Evolutionary conservation across 441 rosid genomes (phyloP), one percentile per base, ranked within the genome.

Genomic region (Macaranga tanarius): DNA sequence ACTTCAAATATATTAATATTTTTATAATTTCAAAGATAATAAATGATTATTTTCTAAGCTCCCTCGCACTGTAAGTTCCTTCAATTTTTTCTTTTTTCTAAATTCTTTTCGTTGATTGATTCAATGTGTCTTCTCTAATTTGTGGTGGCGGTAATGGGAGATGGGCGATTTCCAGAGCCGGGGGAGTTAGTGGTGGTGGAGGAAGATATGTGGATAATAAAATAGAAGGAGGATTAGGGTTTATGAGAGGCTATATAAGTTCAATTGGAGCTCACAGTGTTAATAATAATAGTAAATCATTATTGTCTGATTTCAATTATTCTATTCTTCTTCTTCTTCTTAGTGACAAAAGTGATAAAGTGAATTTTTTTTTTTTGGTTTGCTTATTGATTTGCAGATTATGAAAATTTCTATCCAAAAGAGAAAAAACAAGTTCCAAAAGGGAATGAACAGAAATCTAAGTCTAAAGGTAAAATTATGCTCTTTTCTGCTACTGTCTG

Each of bases 1-100:
- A n/a, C n/a, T n/a, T n/a, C n/a, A n/a, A n/a, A n/a, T n/a, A n/a
- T n/a, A n/a, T n/a, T n/a, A n/a, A n/a, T n/a, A n/a, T n/a, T n/a
- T n/a, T n/a, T n/a, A n/a, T n/a, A n/a, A n/a, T 10, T 56, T 12
- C 19, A 38, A 69, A 28, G 15, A 22, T 44, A 38, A 92, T 92
- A 94, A 86, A n/a, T n/a, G n/a, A n/a, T n/a, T 88, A 1, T 86
- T 86, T 70, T 89, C 89, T 0, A 89, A 86, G 88, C 84, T 90
- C 54, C 74, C 83, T 45, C 89, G 92, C 51, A 84, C 91, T 80
- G 97, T 89, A 20, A 23, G 87, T 77, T n/a, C 25, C 13, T 7
- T 34, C 38, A 34, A 34, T 34, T 34, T 34, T 34, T 7, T 34
- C 0, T 4, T 34, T 34, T 0, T 34, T 34, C n/a, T n/a, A n/a